Conservation (phyloP, 257 asterid genomes). For the Solanum sparsipilum region DNA sequence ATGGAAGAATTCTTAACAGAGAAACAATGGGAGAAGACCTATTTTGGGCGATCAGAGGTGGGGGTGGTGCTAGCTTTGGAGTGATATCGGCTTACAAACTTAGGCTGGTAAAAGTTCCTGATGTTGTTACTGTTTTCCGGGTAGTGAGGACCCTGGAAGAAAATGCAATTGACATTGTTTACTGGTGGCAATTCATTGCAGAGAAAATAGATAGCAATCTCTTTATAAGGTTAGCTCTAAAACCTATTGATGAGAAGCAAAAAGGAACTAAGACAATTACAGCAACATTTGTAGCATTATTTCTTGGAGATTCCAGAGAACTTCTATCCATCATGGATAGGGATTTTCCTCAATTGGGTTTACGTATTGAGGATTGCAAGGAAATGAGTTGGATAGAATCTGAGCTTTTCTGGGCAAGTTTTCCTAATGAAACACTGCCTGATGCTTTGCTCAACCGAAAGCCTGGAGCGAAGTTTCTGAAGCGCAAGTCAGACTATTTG, state of each 20-base stretch:
- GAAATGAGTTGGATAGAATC: conserved; percentile 63
- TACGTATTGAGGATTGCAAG: conserved; percentile 21
- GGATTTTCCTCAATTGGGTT: conserved; percentile 22
- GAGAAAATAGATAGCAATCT: conserved; percentile 24
- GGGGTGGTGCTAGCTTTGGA: conserved; percentile 54
- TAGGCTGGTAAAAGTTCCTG: conserved; percentile 35
- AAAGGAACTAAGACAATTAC: conserved; percentile 13
- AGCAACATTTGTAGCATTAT: conserved; percentile 30
- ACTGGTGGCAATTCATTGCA: conserved; percentile 28
- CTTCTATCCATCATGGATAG: conserved; percentile 15
- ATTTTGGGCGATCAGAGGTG: conserved; percentile 57
- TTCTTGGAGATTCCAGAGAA: conserved; percentile 27
- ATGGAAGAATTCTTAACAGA: conserved; percentile 30
- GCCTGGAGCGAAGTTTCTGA: conserved; percentile 26
- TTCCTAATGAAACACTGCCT: conserved; percentile 21
- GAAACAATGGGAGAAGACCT: conserved; percentile 53
- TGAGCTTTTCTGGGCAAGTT: conserved; percentile 29
- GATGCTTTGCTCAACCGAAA: conserved; percentile 11
- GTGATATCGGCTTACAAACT: conserved; percentile 34
- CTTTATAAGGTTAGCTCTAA: conserved; percentile 22
- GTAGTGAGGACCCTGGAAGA: conserved; percentile 11
- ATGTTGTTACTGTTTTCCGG: conserved; percentile 37
- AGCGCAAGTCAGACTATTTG: conserved; percentile 58
- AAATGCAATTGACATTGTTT: conserved; percentile 14
- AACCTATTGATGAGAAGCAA: conserved; percentile 2